Evolutionary conservation across 306 rosid species (phyloP).

Genomic region (Castanea crenata): DNA sequence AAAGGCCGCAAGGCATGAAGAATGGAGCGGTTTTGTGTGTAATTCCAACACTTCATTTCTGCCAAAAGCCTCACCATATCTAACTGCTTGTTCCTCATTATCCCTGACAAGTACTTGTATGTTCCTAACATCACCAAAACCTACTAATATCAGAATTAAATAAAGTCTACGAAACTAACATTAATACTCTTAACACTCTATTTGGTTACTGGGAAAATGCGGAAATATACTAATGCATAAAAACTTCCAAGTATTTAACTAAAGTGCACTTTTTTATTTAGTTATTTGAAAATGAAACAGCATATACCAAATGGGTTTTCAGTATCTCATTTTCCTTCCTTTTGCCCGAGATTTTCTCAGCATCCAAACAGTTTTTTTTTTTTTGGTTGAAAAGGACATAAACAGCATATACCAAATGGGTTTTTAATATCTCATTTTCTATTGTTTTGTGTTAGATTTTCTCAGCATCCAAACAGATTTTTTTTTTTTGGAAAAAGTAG

Average conservation of each 20-base stretch:
- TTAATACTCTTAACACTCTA: background rate
- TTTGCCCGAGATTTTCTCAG: background rate
- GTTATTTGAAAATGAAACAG: background rate
- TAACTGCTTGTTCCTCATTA: slow-evolving; percentile 32
- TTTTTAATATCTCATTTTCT: background rate
- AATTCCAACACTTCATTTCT: slow-evolving; percentile 17
- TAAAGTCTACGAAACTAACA: background rate
- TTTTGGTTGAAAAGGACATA: background rate
- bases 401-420: background rate
- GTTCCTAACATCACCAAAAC: slow-evolving; percentile 23
- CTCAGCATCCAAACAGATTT: background rate
- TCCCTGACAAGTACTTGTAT: slow-evolving; percentile 22
- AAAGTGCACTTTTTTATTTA: background rate
- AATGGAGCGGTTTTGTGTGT: background rate
- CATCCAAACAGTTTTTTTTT: too few relatives aligned
- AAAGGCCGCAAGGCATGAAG: background rate
- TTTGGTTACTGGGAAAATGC: background rate
- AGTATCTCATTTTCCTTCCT: background rate
- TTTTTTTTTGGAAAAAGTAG: background rate
- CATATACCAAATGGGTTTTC: background rate
- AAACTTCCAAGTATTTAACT: background rate
- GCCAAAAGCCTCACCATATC: slow-evolving; percentile 24
- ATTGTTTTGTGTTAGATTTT: background rate
- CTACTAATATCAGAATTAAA: background rate
- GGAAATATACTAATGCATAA: background rate